These are phyloP conservation scores for Xylaria sp. DNA, from an alignment of 495 filamentous ascomycete genomes.

Conservation along the genomic window DNA sequence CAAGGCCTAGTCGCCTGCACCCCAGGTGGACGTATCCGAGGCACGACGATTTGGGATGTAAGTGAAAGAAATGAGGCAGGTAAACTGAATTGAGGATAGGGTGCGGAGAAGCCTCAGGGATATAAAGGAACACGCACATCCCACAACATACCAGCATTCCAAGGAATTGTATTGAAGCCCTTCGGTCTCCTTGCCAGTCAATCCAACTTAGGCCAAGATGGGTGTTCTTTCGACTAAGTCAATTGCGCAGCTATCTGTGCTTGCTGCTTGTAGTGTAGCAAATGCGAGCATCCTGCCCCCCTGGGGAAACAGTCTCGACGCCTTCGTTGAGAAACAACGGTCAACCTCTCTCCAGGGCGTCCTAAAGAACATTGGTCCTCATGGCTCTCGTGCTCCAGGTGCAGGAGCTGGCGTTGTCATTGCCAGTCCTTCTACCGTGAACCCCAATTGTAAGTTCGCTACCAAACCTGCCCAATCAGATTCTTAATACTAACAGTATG, in stretches of 20 bases:
- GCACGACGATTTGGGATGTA: too few species aligned
- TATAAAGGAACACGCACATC: conserved; percentile 4
- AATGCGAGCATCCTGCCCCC: conserved; percentile 8
- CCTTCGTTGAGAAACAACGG: conserved; percentile 46
- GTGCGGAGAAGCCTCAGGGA: not conserved
- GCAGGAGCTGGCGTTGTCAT: conserved; percentile 60
- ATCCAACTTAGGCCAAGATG: conserved; percentile 19
- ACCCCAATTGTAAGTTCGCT: conserved; percentile 60
- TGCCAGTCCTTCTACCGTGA: conserved; percentile 60
- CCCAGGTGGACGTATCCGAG: not conserved
- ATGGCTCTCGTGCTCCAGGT: conserved; percentile 51
- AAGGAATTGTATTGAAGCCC: not conserved
- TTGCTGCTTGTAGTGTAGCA: conserved; percentile 19
- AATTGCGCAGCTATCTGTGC: conserved; percentile 10
- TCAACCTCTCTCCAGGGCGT: conserved; percentile 57
- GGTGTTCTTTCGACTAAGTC: conserved; percentile 22
- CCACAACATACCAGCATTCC: not conserved
- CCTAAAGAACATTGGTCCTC: conserved; percentile 65
- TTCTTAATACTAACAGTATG: not conserved
- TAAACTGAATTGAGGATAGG: not conserved
- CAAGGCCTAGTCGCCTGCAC: not conserved
- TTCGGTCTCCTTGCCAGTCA: not conserved
- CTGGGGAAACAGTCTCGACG: conserved; percentile 35
- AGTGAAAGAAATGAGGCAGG: not conserved
- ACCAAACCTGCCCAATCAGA: not conserved